Base-by-base conservation (phyloP, 768 basidiomycete species). In the Favolaschia claudopus region DNA sequence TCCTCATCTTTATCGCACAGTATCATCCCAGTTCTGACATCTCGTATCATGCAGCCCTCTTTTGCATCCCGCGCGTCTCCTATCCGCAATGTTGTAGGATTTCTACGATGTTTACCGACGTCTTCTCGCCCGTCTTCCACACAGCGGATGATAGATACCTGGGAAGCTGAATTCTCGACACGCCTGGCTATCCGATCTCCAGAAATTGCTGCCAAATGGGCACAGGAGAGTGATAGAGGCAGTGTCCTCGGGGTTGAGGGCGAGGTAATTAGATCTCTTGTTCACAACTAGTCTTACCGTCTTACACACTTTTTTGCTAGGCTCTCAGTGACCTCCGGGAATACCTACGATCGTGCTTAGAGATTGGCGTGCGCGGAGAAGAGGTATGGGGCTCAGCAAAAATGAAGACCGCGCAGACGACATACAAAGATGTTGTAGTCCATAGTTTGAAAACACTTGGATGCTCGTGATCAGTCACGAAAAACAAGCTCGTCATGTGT, bases 241-340 rank as follows among this genome's bases (percentile, higher is more conserved):
- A 20, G 33, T 6, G 56, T 55, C 14, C 40, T 62, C 24, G 61
- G 61, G 1, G 33, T 54, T 13, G 56, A 62, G 28, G 60, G 60
- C 4, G n/a, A n/a, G n/a, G n/a, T n/a, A n/a, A n/a, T n/a, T n/a
- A n/a, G n/a, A n/a, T n/a, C n/a, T n/a, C n/a, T n/a, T n/a, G n/a
- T n/a, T n/a, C n/a, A n/a, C n/a, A n/a, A n/a, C n/a, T n/a, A n/a
- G n/a, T n/a, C n/a, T n/a, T n/a, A n/a, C n/a, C n/a, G n/a, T n/a
- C n/a, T n/a, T n/a, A n/a, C n/a, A n/a, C n/a, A n/a, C n/a, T n/a
- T n/a, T n/a, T n/a, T n/a, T n/a, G n/a, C n/a, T 20, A 55, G 14
- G 62, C 62, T 25, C 48, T 63, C 12, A 55, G 57, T 44, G 34
- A 59, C 15, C 4, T 63, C 4, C 52, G 62, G 10, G 62, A 63